A percentile compares a stretch with the other conserved stretches of the same genome.
Conservation (phyloP, 208 protist species). For the Blechomonas ayalai region DNA sequence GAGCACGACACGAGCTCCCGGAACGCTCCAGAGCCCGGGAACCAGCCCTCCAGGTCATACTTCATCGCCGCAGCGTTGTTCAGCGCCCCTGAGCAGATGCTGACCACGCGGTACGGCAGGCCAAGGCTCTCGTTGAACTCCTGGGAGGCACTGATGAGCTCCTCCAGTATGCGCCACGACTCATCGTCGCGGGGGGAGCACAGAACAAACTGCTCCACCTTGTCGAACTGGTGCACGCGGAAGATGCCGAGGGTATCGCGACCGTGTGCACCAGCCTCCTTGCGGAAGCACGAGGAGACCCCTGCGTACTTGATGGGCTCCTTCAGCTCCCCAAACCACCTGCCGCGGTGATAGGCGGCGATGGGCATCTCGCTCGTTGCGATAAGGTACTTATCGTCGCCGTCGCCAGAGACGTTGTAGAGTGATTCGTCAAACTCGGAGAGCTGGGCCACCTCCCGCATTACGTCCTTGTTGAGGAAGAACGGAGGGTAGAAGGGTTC, state of each 20-base stretch:
- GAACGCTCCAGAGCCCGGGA: constrained; percentile 94
- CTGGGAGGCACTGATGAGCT: constrained; percentile 89
- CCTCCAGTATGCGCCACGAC: constrained; percentile 87
- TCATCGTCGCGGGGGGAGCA: constrained; percentile 87
- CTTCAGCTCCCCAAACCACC: constrained; percentile 91
- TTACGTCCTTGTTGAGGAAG: constrained; percentile 98
- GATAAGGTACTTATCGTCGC: constrained; percentile 99
- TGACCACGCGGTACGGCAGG: constrained; percentile 92
- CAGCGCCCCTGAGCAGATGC: constrained; percentile 94
- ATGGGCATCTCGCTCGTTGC: constrained; percentile 99
- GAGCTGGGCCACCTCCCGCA: constrained; percentile 97
- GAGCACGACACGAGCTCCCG: constrained; percentile 99
- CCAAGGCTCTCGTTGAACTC: constrained; percentile 93
- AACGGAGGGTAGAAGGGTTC: constrained; percentile 98
- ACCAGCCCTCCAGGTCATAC: constrained; percentile 99
- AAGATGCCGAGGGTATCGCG: constrained; percentile 95
- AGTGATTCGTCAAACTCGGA: constrained; percentile 99
- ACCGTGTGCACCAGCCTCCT: constrained; percentile 97
- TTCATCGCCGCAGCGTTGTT: constrained; percentile 99
- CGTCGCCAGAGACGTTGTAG: constrained; percentile 97
- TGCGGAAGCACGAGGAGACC: constrained; percentile 99
- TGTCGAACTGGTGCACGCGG: constrained; percentile 96
- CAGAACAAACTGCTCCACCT: constrained; percentile 95
- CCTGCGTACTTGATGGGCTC: constrained; percentile 95
- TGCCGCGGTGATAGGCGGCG: constrained; percentile 94